phyloP scores from a whole-genome alignment of 202 grass and related monocot species.

The Setaria italica region DNA sequence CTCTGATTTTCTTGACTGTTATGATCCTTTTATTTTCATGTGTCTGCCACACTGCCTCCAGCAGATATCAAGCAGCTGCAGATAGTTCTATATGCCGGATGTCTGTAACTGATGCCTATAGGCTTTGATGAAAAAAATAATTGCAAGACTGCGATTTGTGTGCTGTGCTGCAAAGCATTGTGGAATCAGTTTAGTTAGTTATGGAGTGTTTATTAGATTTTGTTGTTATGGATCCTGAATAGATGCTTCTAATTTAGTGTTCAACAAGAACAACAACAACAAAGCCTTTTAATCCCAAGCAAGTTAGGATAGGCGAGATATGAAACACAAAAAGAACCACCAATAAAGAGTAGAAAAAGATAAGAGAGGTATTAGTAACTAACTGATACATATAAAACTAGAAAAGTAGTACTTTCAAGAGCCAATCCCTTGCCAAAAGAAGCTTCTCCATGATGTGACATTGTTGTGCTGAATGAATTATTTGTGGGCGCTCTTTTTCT shows the following conservation, averaged over 20 bases:
- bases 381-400: background rate
- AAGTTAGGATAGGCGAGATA: background rate
- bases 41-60: slow-evolving; percentile 11
- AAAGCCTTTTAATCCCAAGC: background rate
- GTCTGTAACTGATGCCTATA: background rate
- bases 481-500: background rate
- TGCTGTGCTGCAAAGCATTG: background rate
- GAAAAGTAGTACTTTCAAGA: background rate
- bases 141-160: background rate
- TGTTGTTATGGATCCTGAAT: slow-evolving; percentile 1
- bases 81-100: background rate
- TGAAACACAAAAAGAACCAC: background rate
- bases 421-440: background rate
- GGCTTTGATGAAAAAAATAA: background rate
- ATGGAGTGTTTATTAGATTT: background rate
- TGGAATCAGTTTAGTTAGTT: background rate
- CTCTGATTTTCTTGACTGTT: slow-evolving; percentile 2
- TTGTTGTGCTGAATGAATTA: slow-evolving; percentile 22
- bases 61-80: background rate
- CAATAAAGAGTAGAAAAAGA: background rate
- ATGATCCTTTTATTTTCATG: background rate
- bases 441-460: background rate
- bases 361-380: background rate
- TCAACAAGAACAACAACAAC: background rate
- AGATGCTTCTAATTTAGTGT: background rate